Base-by-base conservation (phyloP, 306 rosid genomes). In the Lablab purpureus region DNA sequence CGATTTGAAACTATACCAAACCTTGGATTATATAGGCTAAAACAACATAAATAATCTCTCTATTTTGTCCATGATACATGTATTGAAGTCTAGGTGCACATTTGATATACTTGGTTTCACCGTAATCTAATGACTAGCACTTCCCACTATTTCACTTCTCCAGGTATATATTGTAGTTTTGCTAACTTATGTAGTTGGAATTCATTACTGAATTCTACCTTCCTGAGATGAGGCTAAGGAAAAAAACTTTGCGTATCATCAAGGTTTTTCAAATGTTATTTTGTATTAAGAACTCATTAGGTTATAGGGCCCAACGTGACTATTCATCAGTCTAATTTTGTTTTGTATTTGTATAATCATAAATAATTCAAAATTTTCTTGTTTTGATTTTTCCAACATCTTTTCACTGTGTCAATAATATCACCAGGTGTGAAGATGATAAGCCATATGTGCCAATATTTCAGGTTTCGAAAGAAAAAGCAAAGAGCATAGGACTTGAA, bases 401-500 rank as follows among this genome's bases (percentile, higher is more conserved):
- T 27, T 70, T 34, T 62, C 30, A 21, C 59, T 59, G 21, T 54
- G 46, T 30, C 64, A 55, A 79, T 18, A 15, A 49, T 71, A 36
- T 71, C 34, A 69, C 62, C 85, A 93, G 97, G 91, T 87, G 89
- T 80, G 89, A 81, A 0, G 96, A 91, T 28, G 91, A 88, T 34
- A 87, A 84, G 75, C 88, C 92, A 0, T 41, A 68, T 14, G 60
- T 65, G 65, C 93, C 97, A 34, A 71, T 67, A 21, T 86, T 81
- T 73, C 89, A 89, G 62, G 84, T 89, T 45, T 89, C 93, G 17
- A 87, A 85, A 82, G 98, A 85, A 81, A 93, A 84, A 84, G 87
- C 90, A 41, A 84, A 87, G 84, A 83, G 77, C 73, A 86, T 93
- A 84, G 97, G 97, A 36, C 71, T 91, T 80, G 90, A 89, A 67